These are phyloP conservation scores for Melaleuca alternifolia DNA, from an alignment of 345 rosid genomes.

Conservation along the genomic window DNA sequence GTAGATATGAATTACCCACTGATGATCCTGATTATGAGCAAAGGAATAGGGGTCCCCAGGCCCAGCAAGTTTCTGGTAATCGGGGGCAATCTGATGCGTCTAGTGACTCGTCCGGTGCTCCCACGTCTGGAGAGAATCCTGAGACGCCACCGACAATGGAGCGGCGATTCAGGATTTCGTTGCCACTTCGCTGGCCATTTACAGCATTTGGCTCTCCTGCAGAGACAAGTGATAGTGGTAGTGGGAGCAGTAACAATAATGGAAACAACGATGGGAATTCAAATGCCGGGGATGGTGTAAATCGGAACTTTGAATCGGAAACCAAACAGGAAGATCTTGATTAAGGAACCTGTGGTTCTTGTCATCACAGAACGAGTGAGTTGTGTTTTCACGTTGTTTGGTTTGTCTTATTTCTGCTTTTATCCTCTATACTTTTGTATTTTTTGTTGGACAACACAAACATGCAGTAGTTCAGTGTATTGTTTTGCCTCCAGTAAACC, in stretches of 20 bases:
- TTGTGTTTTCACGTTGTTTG: background rate
- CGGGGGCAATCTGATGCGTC: background rate
- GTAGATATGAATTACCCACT: constrained; percentile 58
- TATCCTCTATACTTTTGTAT: background rate
- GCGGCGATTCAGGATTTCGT: constrained; percentile 43
- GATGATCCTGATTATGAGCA: constrained; percentile 56
- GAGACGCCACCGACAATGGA: constrained; percentile 26
- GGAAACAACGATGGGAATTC: constrained; percentile 18
- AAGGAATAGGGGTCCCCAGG: background rate
- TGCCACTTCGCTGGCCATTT: constrained; percentile 54
- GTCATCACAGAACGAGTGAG: background rate
- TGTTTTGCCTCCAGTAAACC: background rate
- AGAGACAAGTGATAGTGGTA: constrained; percentile 15
- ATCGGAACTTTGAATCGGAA: constrained; percentile 1
- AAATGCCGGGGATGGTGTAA: constrained; percentile 16
- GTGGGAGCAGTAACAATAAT: constrained; percentile 13
- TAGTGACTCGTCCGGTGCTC: constrained; percentile 1
- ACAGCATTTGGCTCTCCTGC: constrained; percentile 20
- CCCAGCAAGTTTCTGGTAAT: constrained; percentile 6
- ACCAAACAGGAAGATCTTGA: constrained; percentile 56
- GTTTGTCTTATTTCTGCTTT: background rate
- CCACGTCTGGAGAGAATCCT: constrained; percentile 12
- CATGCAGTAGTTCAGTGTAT: background rate
- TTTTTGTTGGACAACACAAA: background rate
- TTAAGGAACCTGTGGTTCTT: constrained; percentile 14